Evolutionary conservation across 495 filamentous ascomycete genomes (phyloP), one percentile per base, ranked within the genome.

Genomic region (Trichoderma asperelloides): DNA sequence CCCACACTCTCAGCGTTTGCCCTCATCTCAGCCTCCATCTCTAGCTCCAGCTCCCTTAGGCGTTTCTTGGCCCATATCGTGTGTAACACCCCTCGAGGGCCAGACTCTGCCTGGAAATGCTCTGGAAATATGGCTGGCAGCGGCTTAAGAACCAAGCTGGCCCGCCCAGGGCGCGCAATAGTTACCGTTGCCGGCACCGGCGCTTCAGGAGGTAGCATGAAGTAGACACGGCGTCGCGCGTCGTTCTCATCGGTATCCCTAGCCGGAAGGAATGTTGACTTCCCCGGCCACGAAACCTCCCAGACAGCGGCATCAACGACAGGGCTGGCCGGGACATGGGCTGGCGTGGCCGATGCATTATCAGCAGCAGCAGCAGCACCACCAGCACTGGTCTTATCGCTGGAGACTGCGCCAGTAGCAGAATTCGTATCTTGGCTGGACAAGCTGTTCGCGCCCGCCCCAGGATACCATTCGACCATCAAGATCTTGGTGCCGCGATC

Each of bases 401-500:
- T 3, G 39, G 62, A 43, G 62, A 21, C 62, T 41, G n/a, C 67
- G 18, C 27, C 27, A 63, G n/a, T n/a, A 9, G 40, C 16, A 43
- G 18, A 2, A 23, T 7, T 49, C n/a, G 37, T 43, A 43, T 40
- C 25, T 60, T 30, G 23, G 12, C 23, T 25, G 27, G 55, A 13
- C 25, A 30, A 21, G 65, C 28, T 28, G 33, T 4, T 37, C 5
- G 33, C 74, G 16, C 76, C 68, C 27, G 81, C 77, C 40, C 86
- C 81, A 41, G 87, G 86, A 69, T 91, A 86, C 91, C 91, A 93
- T 69, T 93, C 89, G 13, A 93, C 84, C 89, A 93, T 91, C 62
- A 93, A 74, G 62, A 96, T 88, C 78, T 94, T 94, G 39, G 89
- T 92, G 11, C 91, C 91, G 45, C 93, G 90, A 70, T 90, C 91